A percentile compares a stretch with the other conserved stretches of the same genome.
These are phyloP conservation scores for Amesomyces nigricolor DNA, from an alignment of 2,329 filamentous ascomycete species.

Conservation along the genomic window DNA sequence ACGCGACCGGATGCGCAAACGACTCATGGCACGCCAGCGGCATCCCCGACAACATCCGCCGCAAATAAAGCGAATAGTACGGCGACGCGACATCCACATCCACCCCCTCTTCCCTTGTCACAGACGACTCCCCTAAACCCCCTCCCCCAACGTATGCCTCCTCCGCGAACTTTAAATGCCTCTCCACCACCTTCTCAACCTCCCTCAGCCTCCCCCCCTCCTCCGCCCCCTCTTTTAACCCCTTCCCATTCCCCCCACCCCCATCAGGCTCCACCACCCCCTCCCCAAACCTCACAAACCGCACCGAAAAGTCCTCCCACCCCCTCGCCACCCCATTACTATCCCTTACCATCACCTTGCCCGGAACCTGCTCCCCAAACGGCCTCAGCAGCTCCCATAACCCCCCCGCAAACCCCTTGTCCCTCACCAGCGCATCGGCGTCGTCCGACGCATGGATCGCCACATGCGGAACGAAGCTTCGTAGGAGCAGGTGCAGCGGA, in stretches of 20 bases:
- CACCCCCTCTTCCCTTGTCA: conserved; percentile 38
- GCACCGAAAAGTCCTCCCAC: conserved; percentile 85
- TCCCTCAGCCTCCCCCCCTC: conserved; percentile 52
- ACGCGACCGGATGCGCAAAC: conserved; percentile 89
- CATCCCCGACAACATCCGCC: conserved; percentile 73
- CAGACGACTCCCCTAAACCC: conserved; percentile 32
- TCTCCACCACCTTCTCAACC: conserved; percentile 74
- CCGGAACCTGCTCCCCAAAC: conserved; percentile 81
- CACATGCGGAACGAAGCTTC: conserved; percentile 83
- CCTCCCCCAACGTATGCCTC: conserved; percentile 37
- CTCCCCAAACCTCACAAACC: conserved; percentile 69
- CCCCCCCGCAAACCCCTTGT: conserved; percentile 79
- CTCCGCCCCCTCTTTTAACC: conserved; percentile 9
- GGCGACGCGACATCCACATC: conserved; percentile 57
- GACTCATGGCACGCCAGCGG: conserved; percentile 82
- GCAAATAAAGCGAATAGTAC: conserved; percentile 80
- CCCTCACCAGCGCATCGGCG: conserved; percentile 69
- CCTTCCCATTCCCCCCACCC: conserved; percentile 28
- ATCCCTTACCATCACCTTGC: conserved; percentile 85
- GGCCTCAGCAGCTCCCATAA: conserved; percentile 82
- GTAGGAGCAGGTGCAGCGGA: conserved; percentile 63
- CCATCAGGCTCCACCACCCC: conserved; percentile 47
- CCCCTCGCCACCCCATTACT: conserved; percentile 77
- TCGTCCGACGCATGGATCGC: conserved; percentile 82
- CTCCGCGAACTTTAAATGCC: conserved; percentile 73